phyloP scores from a whole-genome alignment of 129 eudicot genomes.

The Silybum marianum region DNA sequence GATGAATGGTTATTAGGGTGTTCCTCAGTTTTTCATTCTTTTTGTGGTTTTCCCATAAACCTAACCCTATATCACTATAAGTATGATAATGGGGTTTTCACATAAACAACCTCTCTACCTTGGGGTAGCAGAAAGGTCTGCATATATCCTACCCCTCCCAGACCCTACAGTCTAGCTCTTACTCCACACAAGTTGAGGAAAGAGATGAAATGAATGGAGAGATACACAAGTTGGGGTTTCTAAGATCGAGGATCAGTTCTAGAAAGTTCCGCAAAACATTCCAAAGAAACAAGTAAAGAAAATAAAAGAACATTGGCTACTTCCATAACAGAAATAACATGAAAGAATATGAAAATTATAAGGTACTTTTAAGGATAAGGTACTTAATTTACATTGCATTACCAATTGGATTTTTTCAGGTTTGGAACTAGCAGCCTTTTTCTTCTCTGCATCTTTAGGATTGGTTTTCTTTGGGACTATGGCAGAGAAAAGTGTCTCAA shows the following conservation, averaged over 20 bases:
- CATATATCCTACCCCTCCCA: too few relatives aligned
- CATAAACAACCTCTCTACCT: too few relatives aligned
- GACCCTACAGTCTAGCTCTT: not conserved
- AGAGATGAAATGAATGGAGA: not conserved
- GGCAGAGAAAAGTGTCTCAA: constrained; percentile 86
- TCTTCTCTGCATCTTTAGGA: constrained; percentile 59
- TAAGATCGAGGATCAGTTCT: not conserved
- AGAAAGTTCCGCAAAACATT: not conserved
- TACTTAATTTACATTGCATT: constrained; percentile 40
- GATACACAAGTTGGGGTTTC: not conserved
- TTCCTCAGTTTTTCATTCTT: too few relatives aligned
- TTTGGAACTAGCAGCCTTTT: constrained; percentile 75
- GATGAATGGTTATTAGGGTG: too few relatives aligned
- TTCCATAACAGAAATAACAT: not conserved
- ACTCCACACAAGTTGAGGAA: not conserved
- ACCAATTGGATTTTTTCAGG: constrained; percentile 86
- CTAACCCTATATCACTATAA: too few relatives aligned
- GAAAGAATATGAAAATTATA: not conserved
- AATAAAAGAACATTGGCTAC: not conserved
- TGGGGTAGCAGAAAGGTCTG: too few relatives aligned
- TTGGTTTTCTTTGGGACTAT: constrained; percentile 52
- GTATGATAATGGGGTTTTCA: too few relatives aligned
- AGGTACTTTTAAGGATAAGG: constrained; percentile 20
- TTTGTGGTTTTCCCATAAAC: too few relatives aligned
- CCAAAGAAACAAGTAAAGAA: not conserved